Conservation (phyloP, 208 protist species). For the Angomonas deanei region DNA sequence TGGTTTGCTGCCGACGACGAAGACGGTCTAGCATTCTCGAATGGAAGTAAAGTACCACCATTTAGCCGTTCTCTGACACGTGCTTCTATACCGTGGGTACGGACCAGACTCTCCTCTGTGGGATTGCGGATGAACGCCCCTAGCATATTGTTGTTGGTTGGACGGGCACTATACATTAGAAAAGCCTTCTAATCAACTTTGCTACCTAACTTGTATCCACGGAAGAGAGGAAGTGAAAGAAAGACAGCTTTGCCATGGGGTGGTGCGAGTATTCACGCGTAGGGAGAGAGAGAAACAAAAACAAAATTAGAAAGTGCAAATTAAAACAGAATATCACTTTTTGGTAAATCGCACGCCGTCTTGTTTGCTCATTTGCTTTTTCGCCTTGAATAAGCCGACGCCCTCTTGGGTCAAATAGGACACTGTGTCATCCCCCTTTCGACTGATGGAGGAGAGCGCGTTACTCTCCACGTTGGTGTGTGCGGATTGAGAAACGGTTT, state of each 20-base stretch:
- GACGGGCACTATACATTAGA: neutral
- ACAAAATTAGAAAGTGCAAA: neutral
- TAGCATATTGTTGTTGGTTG: neutral
- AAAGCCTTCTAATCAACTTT: too few species aligned
- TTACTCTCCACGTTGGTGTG: neutral
- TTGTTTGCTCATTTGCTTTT: neutral
- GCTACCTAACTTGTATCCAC: neutral
- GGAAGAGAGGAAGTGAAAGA: neutral
- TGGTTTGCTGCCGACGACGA: neutral
- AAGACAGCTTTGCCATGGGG: too few species aligned
- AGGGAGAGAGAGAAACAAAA: neutral
- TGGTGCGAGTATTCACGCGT: too few species aligned
- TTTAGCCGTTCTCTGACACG: neutral
- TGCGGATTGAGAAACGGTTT: neutral
- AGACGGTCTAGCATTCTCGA: neutral
- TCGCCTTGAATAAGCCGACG: neutral
- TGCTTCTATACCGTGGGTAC: neutral
- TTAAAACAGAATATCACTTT: neutral
- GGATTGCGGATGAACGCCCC: neutral
- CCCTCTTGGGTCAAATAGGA: neutral
- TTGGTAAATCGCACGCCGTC: neutral
- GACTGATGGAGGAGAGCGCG: neutral
- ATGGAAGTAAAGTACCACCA: neutral
- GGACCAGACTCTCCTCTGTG: neutral
- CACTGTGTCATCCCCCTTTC: neutral